phyloP scores from a whole-genome alignment of 371 early-diverging fungal species.

The Chytridium lagenaria region DNA sequence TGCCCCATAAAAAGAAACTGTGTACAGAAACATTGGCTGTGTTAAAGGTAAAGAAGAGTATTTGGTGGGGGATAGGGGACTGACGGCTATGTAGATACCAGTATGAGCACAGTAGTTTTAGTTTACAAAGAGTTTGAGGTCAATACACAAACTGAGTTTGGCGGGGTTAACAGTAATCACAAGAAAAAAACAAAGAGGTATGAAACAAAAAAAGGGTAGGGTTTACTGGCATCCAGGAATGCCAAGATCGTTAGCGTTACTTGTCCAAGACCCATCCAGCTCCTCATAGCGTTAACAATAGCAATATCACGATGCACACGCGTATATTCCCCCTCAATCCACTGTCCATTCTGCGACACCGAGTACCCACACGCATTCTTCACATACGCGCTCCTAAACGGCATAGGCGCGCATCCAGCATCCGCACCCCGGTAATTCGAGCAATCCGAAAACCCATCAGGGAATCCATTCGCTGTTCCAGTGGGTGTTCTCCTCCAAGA shows the following conservation, averaged over 20 bases:
- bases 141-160: too few relatives aligned
- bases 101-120: too few relatives aligned
- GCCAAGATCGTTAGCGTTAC: conserved; percentile 13
- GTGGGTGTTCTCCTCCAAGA: conserved; percentile 6
- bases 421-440: conserved; percentile 22
- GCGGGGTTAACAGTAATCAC: too few relatives aligned
- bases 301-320: conserved; percentile 34
- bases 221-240: conserved; percentile 25
- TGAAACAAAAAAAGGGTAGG: not conserved
- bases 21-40: too few relatives aligned
- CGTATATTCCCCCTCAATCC: conserved; percentile 31
- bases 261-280: conserved; percentile 38
- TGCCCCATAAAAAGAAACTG: too few relatives aligned
- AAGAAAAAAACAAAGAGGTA: too few relatives aligned
- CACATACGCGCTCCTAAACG: conserved; percentile 20
- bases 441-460: conserved; percentile 38
- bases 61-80: too few relatives aligned
- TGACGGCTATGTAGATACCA: too few relatives aligned
- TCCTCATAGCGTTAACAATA: conserved; percentile 37
- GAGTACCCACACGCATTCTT: conserved; percentile 33
- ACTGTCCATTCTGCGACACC: not conserved
- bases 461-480: conserved; percentile 32
- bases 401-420: conserved; percentile 26
- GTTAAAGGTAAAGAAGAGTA: too few relatives aligned
- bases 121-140: too few relatives aligned